Base-by-base conservation (phyloP, 306 rosid species). In the Castanea mollissima region DNA sequence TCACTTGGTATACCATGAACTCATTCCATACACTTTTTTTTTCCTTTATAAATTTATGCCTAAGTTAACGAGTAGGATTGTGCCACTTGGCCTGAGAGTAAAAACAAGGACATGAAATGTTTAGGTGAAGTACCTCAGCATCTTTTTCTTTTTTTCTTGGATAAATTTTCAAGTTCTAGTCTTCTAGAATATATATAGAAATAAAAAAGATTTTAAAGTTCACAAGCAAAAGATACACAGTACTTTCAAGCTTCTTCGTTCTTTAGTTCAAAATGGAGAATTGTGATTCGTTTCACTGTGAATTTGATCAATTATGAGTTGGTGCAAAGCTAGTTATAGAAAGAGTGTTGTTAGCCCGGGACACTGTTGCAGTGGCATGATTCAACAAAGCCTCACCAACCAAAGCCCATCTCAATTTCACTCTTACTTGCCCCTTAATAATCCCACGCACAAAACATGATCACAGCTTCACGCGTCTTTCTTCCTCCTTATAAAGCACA, bases 331-430 rank as follows among this genome's bases (percentile, higher is more conserved):
- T 54, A 55, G 29, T 27, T 25, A 56, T 64, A 86, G 81, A 75
- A 79, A 79, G 32, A 69, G 76, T 71, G 58, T 62, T 64, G 83
- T 83, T 82, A 32, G 82, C 74, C 76, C 67, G 73, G 80, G 71
- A 74, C 20, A 70, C 3, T 75, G 46, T 41, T 41, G 8, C 46
- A 41, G 46, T 41, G 56, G 31, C 90, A 79, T 92, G 97, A 85
- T 70, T 79, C 85, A 89, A 83, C 97, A 69, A 89, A 76, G 71
- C 55, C 32, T 62, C 81, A 89, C 89, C 95, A 84, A 88, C 78
- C 75, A 78, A 73, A 35, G 3, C 29, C 65, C 84, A 84, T 81
- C 72, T 16, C 74, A 73, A 65, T 35, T 34, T 10, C 65, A 76
- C 69, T 71, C 77, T 69, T 82, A 81, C 88, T 85, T 81, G 78